Percentiles rank a stretch among this genome's conserved stretches.
phyloP scores from a whole-genome alignment of 2,329 filamentous ascomycete genomes.

The Alternaria rosae region DNA sequence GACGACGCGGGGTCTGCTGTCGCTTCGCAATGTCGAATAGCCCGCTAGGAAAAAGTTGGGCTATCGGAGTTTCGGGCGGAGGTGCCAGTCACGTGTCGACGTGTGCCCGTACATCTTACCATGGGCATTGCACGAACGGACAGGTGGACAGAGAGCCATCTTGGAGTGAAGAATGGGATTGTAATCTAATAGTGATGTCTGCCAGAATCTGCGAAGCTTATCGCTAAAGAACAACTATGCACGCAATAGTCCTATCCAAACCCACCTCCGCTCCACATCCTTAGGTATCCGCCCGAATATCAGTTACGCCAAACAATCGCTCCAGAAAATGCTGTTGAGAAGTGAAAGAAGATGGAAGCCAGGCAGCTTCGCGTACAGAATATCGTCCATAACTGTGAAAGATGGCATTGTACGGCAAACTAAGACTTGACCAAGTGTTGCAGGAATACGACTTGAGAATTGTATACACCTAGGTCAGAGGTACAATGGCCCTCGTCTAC shows the following conservation, averaged over 20 bases:
- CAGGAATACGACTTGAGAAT: neutral
- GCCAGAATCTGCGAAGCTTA: slow-evolving; percentile 10
- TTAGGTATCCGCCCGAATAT: slow-evolving; percentile 39
- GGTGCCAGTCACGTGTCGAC: slow-evolving; percentile 33
- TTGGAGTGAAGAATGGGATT: slow-evolving; percentile 26
- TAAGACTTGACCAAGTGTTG: neutral
- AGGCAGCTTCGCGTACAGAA: neutral
- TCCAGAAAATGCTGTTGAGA: slow-evolving; percentile 47
- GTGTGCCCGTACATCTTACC: neutral
- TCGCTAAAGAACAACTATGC: slow-evolving; percentile 18
- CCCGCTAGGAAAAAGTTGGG: slow-evolving; percentile 38
- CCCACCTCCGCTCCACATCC: slow-evolving; percentile 18
- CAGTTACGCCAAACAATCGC: slow-evolving; percentile 40
- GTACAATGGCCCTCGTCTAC: slow-evolving; percentile 15
- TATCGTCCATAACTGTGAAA: neutral
- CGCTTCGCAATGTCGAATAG: slow-evolving; percentile 16
- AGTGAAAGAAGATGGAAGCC: slow-evolving; percentile 19
- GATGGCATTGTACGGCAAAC: neutral
- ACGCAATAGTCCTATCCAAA: slow-evolving; percentile 32
- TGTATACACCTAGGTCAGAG: neutral
- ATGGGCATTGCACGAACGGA: neutral
- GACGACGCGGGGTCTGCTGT: slow-evolving; percentile 38
- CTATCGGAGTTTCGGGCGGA: slow-evolving; percentile 30
- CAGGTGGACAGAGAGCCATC: neutral
- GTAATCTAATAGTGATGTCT: slow-evolving; percentile 23